Conservation (phyloP, 2,329 filamentous ascomycete genomes). For the Arthroderma sp. region DNA sequence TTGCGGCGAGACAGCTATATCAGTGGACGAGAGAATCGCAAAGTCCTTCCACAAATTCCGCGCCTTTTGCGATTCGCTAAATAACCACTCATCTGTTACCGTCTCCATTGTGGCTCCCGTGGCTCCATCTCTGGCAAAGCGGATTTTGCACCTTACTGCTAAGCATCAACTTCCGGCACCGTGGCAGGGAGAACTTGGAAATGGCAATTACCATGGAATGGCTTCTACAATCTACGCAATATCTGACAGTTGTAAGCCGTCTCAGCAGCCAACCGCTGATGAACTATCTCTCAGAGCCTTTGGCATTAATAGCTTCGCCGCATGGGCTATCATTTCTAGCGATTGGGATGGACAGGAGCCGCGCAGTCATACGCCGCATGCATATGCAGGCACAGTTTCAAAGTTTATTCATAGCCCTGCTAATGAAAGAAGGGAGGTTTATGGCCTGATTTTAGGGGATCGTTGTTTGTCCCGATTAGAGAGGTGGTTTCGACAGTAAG, state of each 20-base stretch:
- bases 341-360: no score
- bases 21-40: conserved; percentile 9
- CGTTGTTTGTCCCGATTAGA: no score
- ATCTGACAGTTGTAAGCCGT: no score
- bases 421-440: no score
- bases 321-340: neutral
- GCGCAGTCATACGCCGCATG: no score
- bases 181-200: conserved; percentile 2
- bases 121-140: conserved; percentile 37
- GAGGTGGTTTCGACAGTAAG: no score
- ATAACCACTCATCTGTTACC: conserved; percentile 2
- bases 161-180: conserved; percentile 23
- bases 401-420: no score
- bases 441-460: no score
- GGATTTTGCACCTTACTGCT: conserved; percentile 42
- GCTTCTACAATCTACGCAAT: no score
- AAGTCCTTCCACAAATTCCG: conserved; percentile 12
- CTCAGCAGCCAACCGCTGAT: neutral
- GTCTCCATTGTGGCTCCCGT: conserved; percentile 7
- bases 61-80: conserved; percentile 16
- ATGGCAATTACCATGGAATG: no score
- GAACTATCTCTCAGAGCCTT: neutral
- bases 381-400: no score
- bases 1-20: conserved; percentile 11
- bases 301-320: neutral